Base-by-base conservation (phyloP, 2,329 filamentous ascomycete species). In the Scedosporium boydii region DNA sequence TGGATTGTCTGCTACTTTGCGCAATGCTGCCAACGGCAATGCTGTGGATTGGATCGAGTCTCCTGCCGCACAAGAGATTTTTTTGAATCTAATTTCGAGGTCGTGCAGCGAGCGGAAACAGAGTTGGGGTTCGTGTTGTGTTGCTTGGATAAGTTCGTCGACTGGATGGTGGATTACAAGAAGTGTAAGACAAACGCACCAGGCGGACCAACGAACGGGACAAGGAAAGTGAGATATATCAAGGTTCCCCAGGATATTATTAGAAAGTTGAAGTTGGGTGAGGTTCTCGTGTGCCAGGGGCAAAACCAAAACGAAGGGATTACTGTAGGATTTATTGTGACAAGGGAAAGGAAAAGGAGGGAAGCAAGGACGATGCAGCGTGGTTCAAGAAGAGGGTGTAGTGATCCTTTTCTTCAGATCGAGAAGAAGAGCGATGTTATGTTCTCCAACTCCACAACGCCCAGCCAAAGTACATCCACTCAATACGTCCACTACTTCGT, bases 101-200 rank as follows among this genome's bases (percentile, higher is more conserved):
- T 48, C 18, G 44, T 48, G 44, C 44, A 48, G 44, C 16, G 44
- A 48, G 44, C 16, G 23, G 23, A 23, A 27, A 55, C 12, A 55
- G 9, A 23, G 2, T 23, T 14, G 51, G 12, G 23, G 51, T 26
- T 18, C n/a, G 51, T 6, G 23, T 23, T 23, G 51, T 27, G 51
- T 23, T 26, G 51, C 51, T 23, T 27, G 6, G 23, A 10, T 27
- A 23, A 27, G 21, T 55, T 26, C 51, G 51, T 55, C 51, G 51
- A 55, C 51, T 23, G 51, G 51, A 27, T 23, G 51, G 34, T 38
- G 12, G 51, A 55, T 23, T 55, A 55, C 51, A 55, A 55, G 51
- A 55, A 38, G 23, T 55, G 18, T 55, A 55, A 55, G 51, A 55
- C 51, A 55, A 55, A 55, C 51, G 51, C 51, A 55, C 51, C 51